Evolutionary conservation across 352 stramenopile genomes (phyloP).

Genomic region (Phytophthora sp.): DNA sequence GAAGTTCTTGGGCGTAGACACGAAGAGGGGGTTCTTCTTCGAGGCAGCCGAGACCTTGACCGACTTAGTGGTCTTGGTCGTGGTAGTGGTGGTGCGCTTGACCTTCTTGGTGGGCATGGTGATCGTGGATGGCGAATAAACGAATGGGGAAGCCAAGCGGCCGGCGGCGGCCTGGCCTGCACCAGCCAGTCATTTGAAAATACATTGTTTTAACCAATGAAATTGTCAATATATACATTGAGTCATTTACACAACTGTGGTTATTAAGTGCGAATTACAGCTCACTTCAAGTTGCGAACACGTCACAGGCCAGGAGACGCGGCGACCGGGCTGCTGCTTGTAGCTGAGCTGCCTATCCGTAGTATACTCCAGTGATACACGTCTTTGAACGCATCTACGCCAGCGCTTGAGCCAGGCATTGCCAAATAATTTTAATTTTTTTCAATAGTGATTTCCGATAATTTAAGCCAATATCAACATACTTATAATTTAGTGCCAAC

Average conservation of each 20-base stretch:
- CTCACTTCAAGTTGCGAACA: not conserved
- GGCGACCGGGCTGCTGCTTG: no score
- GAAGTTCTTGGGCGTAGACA: constrained; percentile 93
- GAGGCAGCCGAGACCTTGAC: constrained; percentile 74
- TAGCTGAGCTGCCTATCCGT: no score
- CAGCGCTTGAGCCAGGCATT: no score
- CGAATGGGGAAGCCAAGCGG: constrained; percentile 40
- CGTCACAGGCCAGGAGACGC: no score
- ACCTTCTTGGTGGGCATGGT: constrained; percentile 90
- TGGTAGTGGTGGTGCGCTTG: constrained; percentile 80
- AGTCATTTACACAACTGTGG: not conserved
- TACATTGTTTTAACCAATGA: constrained; percentile 26
- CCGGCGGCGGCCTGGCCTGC: not conserved
- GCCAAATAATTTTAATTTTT: no score
- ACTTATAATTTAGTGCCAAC: no score
- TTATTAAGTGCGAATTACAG: not conserved
- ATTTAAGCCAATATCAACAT: no score
- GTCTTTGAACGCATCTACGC: no score
- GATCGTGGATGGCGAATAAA: constrained; percentile 89
- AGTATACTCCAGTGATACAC: no score
- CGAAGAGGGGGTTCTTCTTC: constrained; percentile 96
- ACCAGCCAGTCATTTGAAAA: constrained; percentile 42
- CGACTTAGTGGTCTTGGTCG: constrained; percentile 60
- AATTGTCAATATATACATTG: not conserved
- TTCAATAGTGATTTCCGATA: no score